A percentile compares a stretch with the other conserved stretches of the same genome.
phyloP scores from a whole-genome alignment of 768 basidiomycete species.

The Royoungia palumana region DNA sequence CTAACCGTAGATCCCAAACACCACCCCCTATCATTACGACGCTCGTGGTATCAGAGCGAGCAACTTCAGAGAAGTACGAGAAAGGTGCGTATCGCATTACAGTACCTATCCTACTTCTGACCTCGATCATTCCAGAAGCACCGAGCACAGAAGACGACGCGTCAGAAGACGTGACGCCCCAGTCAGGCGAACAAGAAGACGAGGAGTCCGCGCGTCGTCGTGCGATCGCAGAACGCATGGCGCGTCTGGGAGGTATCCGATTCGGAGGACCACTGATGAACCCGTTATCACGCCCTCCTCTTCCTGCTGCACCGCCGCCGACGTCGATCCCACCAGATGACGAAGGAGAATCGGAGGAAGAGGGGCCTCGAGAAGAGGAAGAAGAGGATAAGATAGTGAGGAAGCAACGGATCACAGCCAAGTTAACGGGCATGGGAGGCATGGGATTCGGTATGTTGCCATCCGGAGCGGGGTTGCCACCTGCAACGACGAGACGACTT shows the following conservation, averaged over 20 bases:
- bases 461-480: constrained; percentile 15
- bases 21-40: constrained; percentile 28
- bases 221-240: constrained; percentile 94
- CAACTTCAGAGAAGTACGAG: constrained; percentile 2
- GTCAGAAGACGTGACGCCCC: constrained; percentile 3
- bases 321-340: constrained; percentile 31
- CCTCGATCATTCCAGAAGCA: constrained; percentile 2
- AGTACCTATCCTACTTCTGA: background rate
- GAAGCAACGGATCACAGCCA: constrained; percentile 50
- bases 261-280: constrained; percentile 60
- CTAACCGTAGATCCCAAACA: constrained; percentile 12
- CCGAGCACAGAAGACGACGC: constrained; percentile 12
- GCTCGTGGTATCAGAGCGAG: constrained; percentile 9
- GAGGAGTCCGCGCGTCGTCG: constrained; percentile 53
- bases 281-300: constrained; percentile 36
- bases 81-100: constrained; percentile 3
- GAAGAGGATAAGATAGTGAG: constrained; percentile 65
- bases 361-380: constrained; percentile 33
- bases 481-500: constrained; percentile 14
- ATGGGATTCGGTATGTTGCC: constrained; percentile 58
- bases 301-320: constrained; percentile 36
- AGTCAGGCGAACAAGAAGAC: constrained; percentile 33
- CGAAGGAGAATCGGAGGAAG: constrained; percentile 15
- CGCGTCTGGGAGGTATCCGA: constrained; percentile 81
- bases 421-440: constrained; percentile 54